Evolutionary conservation across 345 rosid species (phyloP), one percentile per base, ranked within the genome.

Genomic region (Pistacia atlantica): DNA sequence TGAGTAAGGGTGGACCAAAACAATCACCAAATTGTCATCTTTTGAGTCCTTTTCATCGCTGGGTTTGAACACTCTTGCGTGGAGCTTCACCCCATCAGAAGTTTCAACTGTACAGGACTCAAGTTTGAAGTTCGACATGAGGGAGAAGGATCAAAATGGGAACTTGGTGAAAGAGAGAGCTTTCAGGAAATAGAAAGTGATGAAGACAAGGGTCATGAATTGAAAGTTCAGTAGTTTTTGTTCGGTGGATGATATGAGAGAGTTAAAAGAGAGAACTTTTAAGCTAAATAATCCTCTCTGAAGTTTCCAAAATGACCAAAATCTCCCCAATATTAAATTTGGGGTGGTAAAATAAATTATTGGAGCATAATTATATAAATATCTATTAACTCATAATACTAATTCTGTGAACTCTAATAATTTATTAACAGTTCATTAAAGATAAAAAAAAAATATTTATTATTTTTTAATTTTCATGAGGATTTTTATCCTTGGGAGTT

Each of bases 1-100:
- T 11, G 99, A 85, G 84, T 87, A 96, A 7, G 97, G 99, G 71
- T 96, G 99, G 65, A 96, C 97, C 69, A 96, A 86, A 51, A 96
- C 98, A 65, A 91, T 71, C 14, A 84, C 92, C 31, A 89, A 83
- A 73, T 75, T 80, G 72, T 68, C 20, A 49, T 67, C 81, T 49
- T 48, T 80, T 46, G 20, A 20, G 77, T 35, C 75, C 33, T 64
- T 89, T 28, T 75, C 79, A 61, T 79, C 79, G 60, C 51, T 81
- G 58, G 98, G 94, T 71, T 83, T 88, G 89, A 90, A 96, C 77
- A 89, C 69, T 71, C 86, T 85, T 7, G 90, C 69, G 82, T 82
- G 78, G 58, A 91, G 93, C 78, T 84, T 86, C 52, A 83, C 89
- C 3, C 89, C 86, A 63, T 87, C 90, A 20, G 72, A 79, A 62